Base-by-base conservation (phyloP, 2,329 filamentous ascomycete species). In the Aspergillus glaucus region DNA sequence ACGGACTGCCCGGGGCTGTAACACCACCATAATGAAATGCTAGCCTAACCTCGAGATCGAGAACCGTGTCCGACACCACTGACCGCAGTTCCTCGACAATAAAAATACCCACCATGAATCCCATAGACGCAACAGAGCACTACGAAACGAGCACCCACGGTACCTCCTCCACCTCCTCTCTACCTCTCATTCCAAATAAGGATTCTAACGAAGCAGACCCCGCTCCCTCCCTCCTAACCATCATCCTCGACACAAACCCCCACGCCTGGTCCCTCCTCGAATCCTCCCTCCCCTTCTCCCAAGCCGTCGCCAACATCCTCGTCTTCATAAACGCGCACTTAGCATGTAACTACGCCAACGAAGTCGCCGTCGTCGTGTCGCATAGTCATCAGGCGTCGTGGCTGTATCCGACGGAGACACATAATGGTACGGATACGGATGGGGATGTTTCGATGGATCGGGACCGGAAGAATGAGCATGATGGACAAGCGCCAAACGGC, bases 261-360 rank as follows among this genome's bases (percentile, higher is more conserved):
- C 87, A 91, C 60, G 91, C 93, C 60, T 95, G 93, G 93, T 84
- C 88, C 6, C 78, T 88, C 51, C 80, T 97, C 41, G 77, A 84
- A 52, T 72, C 82, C 49, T 81, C 80, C 28, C 82, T 97, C 6
- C 83, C 92, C 24, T 80, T 98, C 52, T 87, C 87, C 44, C 85
- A 86, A 62, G 89, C 89, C 52, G 77, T 98, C 51, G 88, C 92
- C 53, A 86, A 92, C 71, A 80, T 97, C 55, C 85, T 97, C 62
- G 86, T 98, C 74, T 97, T 96, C 73, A 85, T 96, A 73, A 97
- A 98, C 69, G 89, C 92, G 48, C 94, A 98, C 66, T 80, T 98
- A 28, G 90, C 93, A 57, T 91, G 92, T 66, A 94, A 91, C 70
- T 92, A 93, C 68, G 82, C 87, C 47, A 97, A 97, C 71, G 87